These are phyloP conservation scores for Mariannaea sp. DNA, from an alignment of 2,329 filamentous ascomycete species.

Conservation along the genomic window DNA sequence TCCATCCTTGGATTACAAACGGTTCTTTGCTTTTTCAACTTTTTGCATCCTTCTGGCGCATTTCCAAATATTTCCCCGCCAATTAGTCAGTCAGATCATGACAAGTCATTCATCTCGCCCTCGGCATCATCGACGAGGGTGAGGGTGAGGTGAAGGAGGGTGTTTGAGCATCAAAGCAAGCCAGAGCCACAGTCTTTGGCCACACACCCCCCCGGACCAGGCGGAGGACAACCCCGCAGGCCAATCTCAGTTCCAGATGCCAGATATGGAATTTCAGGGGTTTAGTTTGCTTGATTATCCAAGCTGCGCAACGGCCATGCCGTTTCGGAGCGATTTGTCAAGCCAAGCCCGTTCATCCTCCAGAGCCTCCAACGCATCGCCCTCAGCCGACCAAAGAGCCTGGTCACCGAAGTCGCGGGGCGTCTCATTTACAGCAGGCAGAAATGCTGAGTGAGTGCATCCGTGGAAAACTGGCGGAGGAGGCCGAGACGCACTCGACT, in stretches of 20 bases:
- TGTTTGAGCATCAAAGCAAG: too few species aligned
- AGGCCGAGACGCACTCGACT: constrained; percentile 25
- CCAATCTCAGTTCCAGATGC: constrained; percentile 2
- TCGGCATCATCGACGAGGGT: neutral
- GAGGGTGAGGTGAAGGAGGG: neutral
- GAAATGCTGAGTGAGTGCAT: constrained; percentile 31
- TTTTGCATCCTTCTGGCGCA: neutral
- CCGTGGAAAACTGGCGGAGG: constrained; percentile 31
- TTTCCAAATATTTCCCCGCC: constrained; percentile 1
- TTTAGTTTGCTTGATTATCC: constrained; percentile 12
- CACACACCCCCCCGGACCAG: constrained; percentile 6
- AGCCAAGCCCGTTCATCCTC: constrained; percentile 32
- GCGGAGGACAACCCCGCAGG: neutral
- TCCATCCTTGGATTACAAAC: constrained; percentile 4
- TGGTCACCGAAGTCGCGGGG: constrained; percentile 37
- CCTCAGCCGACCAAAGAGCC: constrained; percentile 29
- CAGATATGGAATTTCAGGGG: neutral
- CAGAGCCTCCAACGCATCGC: constrained; percentile 20
- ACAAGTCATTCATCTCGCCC: neutral
- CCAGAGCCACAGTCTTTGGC: too few species aligned
- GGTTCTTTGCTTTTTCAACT: neutral
- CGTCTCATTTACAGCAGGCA: constrained; percentile 31
- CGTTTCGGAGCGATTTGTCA: constrained; percentile 32
- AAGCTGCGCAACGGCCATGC: constrained; percentile 31
- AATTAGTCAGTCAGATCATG: neutral